Evolutionary conservation across 2,329 filamentous ascomycete genomes (phyloP).

Genomic region (Aspergillus felis): DNA sequence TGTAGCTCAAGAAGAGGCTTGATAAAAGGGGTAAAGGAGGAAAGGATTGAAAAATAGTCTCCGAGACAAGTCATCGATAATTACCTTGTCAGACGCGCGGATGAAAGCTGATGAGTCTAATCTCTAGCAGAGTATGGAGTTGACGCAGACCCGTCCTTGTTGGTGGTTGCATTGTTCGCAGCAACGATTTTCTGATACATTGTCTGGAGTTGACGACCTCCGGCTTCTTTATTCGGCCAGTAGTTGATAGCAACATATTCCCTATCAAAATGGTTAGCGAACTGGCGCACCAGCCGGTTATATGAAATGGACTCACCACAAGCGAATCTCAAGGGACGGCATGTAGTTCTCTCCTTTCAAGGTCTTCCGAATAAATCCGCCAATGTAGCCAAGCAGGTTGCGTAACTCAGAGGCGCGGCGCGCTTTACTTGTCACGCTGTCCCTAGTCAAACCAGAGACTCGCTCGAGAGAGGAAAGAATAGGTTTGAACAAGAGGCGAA

Average conservation of each 20-base stretch:
- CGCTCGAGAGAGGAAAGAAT: conserved; percentile 41
- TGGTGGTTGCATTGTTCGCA: conserved; percentile 19
- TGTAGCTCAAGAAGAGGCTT: conserved; percentile 8
- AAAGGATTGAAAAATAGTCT: conserved; percentile 4
- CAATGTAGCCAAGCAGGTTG: conserved; percentile 42
- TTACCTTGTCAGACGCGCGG: background rate
- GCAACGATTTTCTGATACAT: conserved; percentile 38
- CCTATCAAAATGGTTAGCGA: conserved; percentile 32
- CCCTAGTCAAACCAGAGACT: conserved; percentile 45
- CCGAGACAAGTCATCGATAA: background rate
- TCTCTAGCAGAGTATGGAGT: conserved; percentile 24
- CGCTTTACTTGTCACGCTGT: conserved; percentile 41
- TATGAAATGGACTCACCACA: conserved; percentile 37
- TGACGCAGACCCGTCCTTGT: conserved; percentile 19
- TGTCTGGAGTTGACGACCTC: conserved; percentile 31
- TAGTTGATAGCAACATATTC: conserved; percentile 43
- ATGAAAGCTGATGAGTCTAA: conserved; percentile 10
- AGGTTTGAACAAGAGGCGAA: conserved; percentile 45
- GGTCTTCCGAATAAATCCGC: conserved; percentile 43
- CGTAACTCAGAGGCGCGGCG: conserved; percentile 43
- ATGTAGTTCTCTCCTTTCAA: conserved; percentile 36
- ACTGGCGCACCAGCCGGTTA: background rate
- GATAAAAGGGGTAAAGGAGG: conserved; percentile 9
- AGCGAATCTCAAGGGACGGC: conserved; percentile 39
- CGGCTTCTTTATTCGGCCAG: conserved; percentile 45